Percentiles rank a stretch among this genome's conserved stretches.
phyloP scores from a whole-genome alignment of 345 rosid species.

The Sonneratia caseolaris region DNA sequence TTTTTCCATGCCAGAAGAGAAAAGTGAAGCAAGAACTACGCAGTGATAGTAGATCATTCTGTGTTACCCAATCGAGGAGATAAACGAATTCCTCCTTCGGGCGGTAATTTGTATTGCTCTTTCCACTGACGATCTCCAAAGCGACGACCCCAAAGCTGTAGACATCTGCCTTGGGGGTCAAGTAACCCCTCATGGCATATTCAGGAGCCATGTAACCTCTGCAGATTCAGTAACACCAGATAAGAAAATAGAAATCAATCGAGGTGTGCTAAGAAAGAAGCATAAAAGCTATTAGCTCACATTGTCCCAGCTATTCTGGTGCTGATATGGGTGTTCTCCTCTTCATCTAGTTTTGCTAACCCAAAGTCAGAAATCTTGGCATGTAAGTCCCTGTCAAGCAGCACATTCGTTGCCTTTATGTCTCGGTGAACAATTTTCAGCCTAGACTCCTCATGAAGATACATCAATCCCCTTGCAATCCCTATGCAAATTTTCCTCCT shows the following conservation, averaged over 20 bases:
- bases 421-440: slow-evolving; percentile 69
- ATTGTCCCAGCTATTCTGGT: slow-evolving; percentile 65
- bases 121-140: slow-evolving; percentile 82
- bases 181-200: slow-evolving; percentile 95
- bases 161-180: slow-evolving; percentile 90
- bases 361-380: slow-evolving; percentile 73
- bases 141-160: slow-evolving; percentile 83
- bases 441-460: slow-evolving; percentile 64
- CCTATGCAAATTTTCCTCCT: slow-evolving; percentile 42
- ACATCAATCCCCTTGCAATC: slow-evolving; percentile 48
- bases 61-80: slow-evolving; percentile 82
- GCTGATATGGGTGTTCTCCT: slow-evolving; percentile 65
- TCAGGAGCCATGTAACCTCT: slow-evolving; percentile 99
- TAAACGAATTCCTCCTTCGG: slow-evolving; percentile 91
- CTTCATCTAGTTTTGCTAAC: slow-evolving; percentile 66
- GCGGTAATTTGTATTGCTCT: slow-evolving; percentile 90
- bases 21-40: not conserved
- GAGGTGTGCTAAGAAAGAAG: not conserved
- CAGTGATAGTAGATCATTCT: not conserved
- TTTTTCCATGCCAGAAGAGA: not conserved
- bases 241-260: not conserved
- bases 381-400: slow-evolving; percentile 48
- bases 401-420: slow-evolving; percentile 62
- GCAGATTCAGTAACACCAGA: not conserved
- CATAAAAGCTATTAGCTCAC: slow-evolving; percentile 22